Base-by-base conservation (phyloP, 768 basidiomycete species). In the Boletellus ananiceps region DNA sequence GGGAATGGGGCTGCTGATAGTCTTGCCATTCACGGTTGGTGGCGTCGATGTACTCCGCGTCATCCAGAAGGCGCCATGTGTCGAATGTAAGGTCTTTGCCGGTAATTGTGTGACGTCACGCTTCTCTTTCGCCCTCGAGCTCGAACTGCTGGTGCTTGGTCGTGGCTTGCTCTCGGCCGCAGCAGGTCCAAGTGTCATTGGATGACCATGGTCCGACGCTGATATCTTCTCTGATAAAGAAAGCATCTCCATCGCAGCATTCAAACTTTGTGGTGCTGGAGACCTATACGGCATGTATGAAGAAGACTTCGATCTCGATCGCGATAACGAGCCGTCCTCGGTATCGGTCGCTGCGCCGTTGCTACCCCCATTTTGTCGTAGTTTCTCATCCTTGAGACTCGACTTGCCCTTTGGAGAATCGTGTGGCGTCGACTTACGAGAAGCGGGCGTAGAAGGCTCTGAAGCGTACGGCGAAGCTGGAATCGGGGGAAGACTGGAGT, bases 211-310 rank as follows among this genome's bases (percentile, higher is more conserved):
- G 35, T 68, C 67, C 15, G 69, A 68, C 1, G 55, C 36, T 16
- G 67, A 57, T 44, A 57, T 62, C 45, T 44, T 65, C 40, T 67
- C 67, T 9, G 68, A 60, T 37, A 64, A 51, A 13, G 66, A 66
- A 9, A 89, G 67, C 68, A 82, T 77, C 65, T 89, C 84, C 31
- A 85, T 69, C 14, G 84, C 86, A 48, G 86, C 86, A 56, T 76
- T 79, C 40, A 90, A 71, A 54, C 84, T 87, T 67, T 88, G 86
- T 0, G 84, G 83, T 46, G 71, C 75, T 39, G 78, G 78, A 15
- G 81, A 69, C 46, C 74, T 75, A 64, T 77, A 71, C 14, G 81
- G 71, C 27, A 81, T 67, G 58, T 78, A 77, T 13, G 81, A 73
- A 15, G 80, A 77, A 39, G 79, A 76, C 59, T 80, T 83, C 19